Base-by-base conservation (phyloP, 208 protist genomes). In the Leishmania tarentolae region DNA sequence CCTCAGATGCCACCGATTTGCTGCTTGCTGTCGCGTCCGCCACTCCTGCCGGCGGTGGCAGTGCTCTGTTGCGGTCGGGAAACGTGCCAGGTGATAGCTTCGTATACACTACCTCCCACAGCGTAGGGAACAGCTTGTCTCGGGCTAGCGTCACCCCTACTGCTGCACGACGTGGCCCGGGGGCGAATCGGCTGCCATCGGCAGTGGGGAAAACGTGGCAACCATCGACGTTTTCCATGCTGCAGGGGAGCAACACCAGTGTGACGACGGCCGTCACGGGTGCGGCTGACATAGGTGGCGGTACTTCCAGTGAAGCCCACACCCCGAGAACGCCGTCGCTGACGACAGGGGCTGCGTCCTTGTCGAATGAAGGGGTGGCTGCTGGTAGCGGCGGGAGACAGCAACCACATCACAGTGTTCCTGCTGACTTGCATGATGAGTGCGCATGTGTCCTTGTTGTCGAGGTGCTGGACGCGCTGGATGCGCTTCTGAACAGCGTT, bases 381-480 rank as follows among this genome's bases (percentile, higher is more conserved):
- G 40, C 52, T 9, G 56, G 53, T 19, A 28, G 11, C 74, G 15
- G 5, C 37, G 40, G 56, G 74, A 37, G 17, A 9, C 76, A 70
- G 31, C 63, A 37, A n/a, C 42, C 17, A 40, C 28, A 6, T 19
- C 44, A 57, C 44, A 69, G 17, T 40, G 11, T 66, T 50, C 24
- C 75, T 6, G 0, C 28, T 1, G 84, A 80, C 24, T 28, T 79
- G n/a, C 66, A 81, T 40, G 82, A 86, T 75, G 71, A 56, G 52
- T 57, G 76, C 78, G 76, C 68, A 35, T 63, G 75, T n/a, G 74
- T 85, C 7, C 84, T 75, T 19, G 80, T 84, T 17, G 78, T 88
- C n/a, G 93, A 96, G 76, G 28, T 93, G 28, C 76, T 95, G 17
- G 88, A 86, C 52, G 93, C 86, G 11, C 42, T 96, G 2, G 87